phyloP scores from a whole-genome alignment of 2,329 filamentous ascomycete species.

The Pseudocercospora ulei region DNA sequence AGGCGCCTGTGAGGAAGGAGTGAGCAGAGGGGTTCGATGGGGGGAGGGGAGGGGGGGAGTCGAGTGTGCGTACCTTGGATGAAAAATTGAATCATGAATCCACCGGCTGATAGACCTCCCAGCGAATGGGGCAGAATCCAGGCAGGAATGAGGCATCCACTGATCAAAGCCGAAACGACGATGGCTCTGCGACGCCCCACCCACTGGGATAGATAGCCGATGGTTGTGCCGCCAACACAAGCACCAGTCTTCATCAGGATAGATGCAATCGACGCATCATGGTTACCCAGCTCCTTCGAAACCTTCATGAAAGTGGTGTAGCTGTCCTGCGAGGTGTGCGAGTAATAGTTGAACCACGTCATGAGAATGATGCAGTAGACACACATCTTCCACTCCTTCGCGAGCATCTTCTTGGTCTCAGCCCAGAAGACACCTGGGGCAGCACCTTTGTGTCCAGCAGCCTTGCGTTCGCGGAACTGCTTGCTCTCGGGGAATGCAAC shows the following conservation, averaged over 20 bases:
- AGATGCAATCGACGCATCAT: constrained; percentile 58
- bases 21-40: not conserved
- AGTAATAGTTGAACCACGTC: constrained; percentile 65
- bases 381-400: constrained; percentile 60
- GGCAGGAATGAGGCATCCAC: constrained; percentile 55
- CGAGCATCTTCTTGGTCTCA: constrained; percentile 59
- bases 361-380: constrained; percentile 69
- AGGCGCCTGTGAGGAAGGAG: constrained; percentile 36
- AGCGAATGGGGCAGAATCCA: constrained; percentile 60
- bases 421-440: constrained; percentile 51
- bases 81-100: constrained; percentile 62
- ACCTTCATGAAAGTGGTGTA: constrained; percentile 73
- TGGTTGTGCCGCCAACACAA: constrained; percentile 61
- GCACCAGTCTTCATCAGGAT: constrained; percentile 73
- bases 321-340: constrained; percentile 69
- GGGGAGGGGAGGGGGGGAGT: constrained; percentile 24
- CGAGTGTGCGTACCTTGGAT: constrained; percentile 45
- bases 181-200: constrained; percentile 63
- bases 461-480: constrained; percentile 63
- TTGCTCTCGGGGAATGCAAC: constrained; percentile 62
- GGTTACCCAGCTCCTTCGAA: constrained; percentile 58
- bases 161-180: constrained; percentile 51
- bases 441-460: constrained; percentile 45
- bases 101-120: constrained; percentile 50
- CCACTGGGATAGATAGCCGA: constrained; percentile 67